Evolutionary conservation across 2,329 filamentous ascomycete genomes (phyloP).

Genomic region (Aspergillus fructus): DNA sequence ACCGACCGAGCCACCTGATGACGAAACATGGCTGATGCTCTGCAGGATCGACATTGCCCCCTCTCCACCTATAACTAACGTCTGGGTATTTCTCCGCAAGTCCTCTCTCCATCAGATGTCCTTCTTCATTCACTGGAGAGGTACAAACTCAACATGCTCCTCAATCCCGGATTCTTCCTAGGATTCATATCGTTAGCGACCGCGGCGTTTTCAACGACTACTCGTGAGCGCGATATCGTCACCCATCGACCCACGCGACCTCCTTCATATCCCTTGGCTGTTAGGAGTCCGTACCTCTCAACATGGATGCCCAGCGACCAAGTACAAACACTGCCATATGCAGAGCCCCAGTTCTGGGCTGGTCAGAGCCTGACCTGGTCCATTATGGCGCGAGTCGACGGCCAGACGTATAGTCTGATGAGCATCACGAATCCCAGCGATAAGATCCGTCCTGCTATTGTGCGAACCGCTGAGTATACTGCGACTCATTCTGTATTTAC

Average conservation of each 20-base stretch:
- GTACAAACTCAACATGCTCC: constrained; percentile 7
- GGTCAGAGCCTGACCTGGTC: constrained; percentile 44
- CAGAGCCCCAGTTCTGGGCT: constrained; percentile 45
- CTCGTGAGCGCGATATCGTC: constrained; percentile 10
- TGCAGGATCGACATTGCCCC: constrained; percentile 3
- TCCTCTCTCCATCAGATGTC: neutral
- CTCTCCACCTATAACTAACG: neutral
- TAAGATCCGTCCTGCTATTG: constrained; percentile 32
- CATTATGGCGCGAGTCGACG: constrained; percentile 43
- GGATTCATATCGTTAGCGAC: constrained; percentile 24
- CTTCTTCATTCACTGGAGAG: neutral
- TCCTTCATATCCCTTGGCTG: constrained; percentile 46
- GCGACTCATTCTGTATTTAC: constrained; percentile 44
- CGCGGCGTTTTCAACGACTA: constrained; percentile 18
- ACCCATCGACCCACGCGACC: constrained; percentile 31
- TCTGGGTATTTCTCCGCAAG: neutral
- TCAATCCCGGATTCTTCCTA: constrained; percentile 17
- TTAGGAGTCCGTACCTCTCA: constrained; percentile 45
- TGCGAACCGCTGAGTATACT: constrained; percentile 40
- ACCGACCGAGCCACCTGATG: neutral
- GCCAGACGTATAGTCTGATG: constrained; percentile 43
- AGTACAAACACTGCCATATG: constrained; percentile 36
- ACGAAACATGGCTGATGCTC: constrained; percentile 5
- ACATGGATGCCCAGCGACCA: constrained; percentile 46
- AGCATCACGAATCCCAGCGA: constrained; percentile 31